Percentiles rank a stretch among this genome's conserved stretches.
Evolutionary conservation across 768 basidiomycete species (phyloP).

Genomic region (Panaeolus papilionaceus): DNA sequence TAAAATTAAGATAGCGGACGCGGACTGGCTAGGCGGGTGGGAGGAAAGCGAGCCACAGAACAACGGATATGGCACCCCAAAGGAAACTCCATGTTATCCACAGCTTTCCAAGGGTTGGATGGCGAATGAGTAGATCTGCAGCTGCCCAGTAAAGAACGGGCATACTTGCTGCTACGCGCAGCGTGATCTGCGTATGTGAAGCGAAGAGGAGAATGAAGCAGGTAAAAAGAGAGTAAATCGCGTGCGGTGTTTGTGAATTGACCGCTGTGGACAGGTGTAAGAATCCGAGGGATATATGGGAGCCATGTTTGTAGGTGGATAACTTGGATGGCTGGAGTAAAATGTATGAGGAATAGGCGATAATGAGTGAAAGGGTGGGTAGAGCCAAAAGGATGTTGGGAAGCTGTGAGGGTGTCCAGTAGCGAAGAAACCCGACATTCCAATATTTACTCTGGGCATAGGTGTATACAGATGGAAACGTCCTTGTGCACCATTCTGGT

Average conservation of each 20-base stretch:
- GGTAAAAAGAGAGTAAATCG: constrained; percentile 72
- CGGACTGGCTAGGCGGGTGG: constrained; percentile 75
- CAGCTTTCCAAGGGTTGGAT: constrained; percentile 50
- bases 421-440: constrained; percentile 83
- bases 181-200: constrained; percentile 87
- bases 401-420: constrained; percentile 83
- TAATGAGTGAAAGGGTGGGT: constrained; percentile 67
- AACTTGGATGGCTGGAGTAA: constrained; percentile 24
- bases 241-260: constrained; percentile 65
- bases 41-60: constrained; percentile 85
- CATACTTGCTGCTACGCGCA: constrained; percentile 77
- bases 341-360: constrained; percentile 46
- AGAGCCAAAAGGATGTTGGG: constrained; percentile 88
- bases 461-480: constrained; percentile 76
- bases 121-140: constrained; percentile 64
- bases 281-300: constrained; percentile 20
- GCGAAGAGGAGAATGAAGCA: constrained; percentile 72
- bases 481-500: constrained; percentile 65
- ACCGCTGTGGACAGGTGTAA: background rate
- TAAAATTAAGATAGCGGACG: background rate
- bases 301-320: background rate
- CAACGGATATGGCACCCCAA: constrained; percentile 74
- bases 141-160: constrained; percentile 89
- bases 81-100: constrained; percentile 84
- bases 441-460: constrained; percentile 88